Evolutionary conservation across 1,139 yeast genomes (phyloP).

Genomic region (Meyerozyma athensensis): DNA sequence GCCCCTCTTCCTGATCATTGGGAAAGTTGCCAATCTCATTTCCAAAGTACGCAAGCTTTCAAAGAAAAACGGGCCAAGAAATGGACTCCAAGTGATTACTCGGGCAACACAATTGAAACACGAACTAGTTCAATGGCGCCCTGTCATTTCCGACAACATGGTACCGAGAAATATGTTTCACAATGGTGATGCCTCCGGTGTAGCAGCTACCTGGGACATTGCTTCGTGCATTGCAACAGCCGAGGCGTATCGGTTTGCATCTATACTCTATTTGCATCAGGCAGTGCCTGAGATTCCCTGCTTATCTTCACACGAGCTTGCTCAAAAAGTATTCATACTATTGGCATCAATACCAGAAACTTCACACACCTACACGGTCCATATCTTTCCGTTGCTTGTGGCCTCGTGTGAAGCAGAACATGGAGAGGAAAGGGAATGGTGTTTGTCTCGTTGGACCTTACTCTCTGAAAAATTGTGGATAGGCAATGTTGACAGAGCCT

Average conservation of each 20-base stretch:
- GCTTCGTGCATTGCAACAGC: conserved; percentile 64
- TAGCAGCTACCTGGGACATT: conserved; percentile 42
- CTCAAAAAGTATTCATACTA: conserved; percentile 55
- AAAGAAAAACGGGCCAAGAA: conserved; percentile 15
- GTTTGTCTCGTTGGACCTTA: conserved; percentile 53
- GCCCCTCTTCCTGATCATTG: conserved; percentile 57
- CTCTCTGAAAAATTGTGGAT: conserved; percentile 54
- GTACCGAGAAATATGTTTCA: conserved; percentile 25
- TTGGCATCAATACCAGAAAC: conserved; percentile 59
- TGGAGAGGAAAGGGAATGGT: conserved; percentile 61
- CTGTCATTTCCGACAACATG: conserved; percentile 36
- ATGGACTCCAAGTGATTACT: conserved; percentile 46
- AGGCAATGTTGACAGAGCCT: conserved; percentile 60
- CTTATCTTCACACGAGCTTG: conserved; percentile 47
- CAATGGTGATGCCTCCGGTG: conserved; percentile 18
- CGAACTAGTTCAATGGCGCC: conserved; percentile 52
- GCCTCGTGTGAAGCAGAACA: conserved; percentile 61
- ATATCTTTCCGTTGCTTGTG: conserved; percentile 59
- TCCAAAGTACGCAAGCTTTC: conserved; percentile 37
- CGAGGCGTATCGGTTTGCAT: conserved; percentile 59
- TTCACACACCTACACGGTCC: conserved; percentile 54
- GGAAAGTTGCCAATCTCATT: conserved; percentile 55
- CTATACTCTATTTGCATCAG: conserved; percentile 57
- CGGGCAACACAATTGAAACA: conserved; percentile 51
- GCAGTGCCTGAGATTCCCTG: conserved; percentile 68